A percentile compares a stretch with the other conserved stretches of the same genome.
Conservation (phyloP, 108 stramenopile genomes). For the Skeletonema costatum region DNA sequence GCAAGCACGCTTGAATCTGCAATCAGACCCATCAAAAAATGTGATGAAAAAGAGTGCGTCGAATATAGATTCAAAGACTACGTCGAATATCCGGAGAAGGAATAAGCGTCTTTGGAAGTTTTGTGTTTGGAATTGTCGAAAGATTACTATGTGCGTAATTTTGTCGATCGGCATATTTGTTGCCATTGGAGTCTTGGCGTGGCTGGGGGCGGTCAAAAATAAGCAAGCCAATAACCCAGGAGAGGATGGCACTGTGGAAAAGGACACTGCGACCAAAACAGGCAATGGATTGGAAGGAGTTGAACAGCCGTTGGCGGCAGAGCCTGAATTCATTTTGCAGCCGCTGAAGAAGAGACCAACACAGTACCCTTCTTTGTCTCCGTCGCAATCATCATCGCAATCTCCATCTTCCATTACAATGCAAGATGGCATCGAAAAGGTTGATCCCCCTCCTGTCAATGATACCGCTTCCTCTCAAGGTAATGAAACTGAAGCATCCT, state of each 20-base stretch:
- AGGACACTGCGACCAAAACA: not conserved
- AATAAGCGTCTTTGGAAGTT: conserved; percentile 38
- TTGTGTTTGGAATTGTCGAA: conserved; percentile 43
- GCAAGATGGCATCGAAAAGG: not conserved
- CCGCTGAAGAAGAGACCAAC: conserved; percentile 1
- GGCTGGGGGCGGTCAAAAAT: conserved; percentile 11
- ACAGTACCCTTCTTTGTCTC: conserved; percentile 17
- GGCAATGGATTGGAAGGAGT: conserved; percentile 4
- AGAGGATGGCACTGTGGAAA: not conserved
- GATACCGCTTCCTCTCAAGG: not conserved
- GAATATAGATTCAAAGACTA: not conserved
- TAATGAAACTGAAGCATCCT: not conserved
- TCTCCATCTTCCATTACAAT: not conserved
- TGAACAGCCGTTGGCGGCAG: not conserved
- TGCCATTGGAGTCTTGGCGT: conserved; percentile 12
- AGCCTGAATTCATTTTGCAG: not conserved
- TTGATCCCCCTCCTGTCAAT: not conserved
- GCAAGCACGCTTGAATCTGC: not conserved
- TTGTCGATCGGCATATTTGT: conserved; percentile 10
- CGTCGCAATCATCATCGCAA: conserved; percentile 5
- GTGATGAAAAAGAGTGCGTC: not conserved
- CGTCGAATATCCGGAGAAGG: conserved; percentile 6
- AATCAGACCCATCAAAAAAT: not conserved
- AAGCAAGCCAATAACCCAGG: not conserved
- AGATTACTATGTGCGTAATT: conserved; percentile 19